Evolutionary conservation across 2,329 filamentous ascomycete species (phyloP), one percentile per base, ranked within the genome.

Genomic region (Fusarium siculi): DNA sequence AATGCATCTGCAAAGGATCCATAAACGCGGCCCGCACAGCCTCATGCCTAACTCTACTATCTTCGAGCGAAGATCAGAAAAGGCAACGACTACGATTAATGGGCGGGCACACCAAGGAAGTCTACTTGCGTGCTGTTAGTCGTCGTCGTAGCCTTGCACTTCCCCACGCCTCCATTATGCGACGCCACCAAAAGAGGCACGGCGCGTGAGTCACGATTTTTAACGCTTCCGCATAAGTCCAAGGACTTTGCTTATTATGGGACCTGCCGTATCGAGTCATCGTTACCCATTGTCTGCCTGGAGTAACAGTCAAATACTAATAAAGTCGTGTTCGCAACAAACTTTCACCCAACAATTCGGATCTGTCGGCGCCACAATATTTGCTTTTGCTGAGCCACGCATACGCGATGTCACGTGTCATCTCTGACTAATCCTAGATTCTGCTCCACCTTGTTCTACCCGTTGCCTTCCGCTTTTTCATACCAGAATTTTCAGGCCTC

Each of bases 401-500:
- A 74, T 18, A 58, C 71, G 63, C 71, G 71, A 44, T 49, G 43
- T 79, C 80, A 81, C 80, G 80, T 81, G 79, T 14, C 1, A 1
- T 3, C 10, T 34, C 71, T 80, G 77, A 81, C 79, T 81, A 80
- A 81, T 78, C 65, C 57, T 43, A 79, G 64, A 68, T 76, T 76
- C 74, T 67, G 52, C 66, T 74, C 66, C 64, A 61, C 72, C 64
- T 68, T 59, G 25, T 64, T 55, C 43, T 70, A 62, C 66, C 75
- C 75, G 72, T 77, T 66, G 72, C 68, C 72, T 77, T 73, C 76
- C 76, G 76, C 67, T 66, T 63, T 58, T 70, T 79, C 76, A 77
- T 74, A 80, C 80, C 80, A 76, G 77, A 81, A 73, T 81, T 80
- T 80, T 81, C 80, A 81, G 80, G 79, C 79, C 69, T 76, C 76